Evolutionary conservation across 768 basidiomycete genomes (phyloP), one percentile per base, ranked within the genome.

Genomic region (Leccinum ochraceum): DNA sequence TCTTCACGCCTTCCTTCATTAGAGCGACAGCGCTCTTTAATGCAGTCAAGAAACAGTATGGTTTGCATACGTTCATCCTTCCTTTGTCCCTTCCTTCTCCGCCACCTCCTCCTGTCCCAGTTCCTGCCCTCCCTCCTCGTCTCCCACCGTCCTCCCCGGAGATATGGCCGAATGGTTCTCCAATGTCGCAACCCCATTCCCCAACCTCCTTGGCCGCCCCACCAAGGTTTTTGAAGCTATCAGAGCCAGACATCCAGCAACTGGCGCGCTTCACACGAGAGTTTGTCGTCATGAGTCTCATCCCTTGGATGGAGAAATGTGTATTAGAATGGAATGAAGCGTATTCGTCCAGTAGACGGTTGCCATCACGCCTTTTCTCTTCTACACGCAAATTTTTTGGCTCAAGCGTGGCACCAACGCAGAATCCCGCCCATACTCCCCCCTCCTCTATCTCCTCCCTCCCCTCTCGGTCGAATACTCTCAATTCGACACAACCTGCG

Each of bases 271-370:
- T 98, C 67, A 82, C 92, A 10, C 83, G 94, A 50, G 95, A 97
- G 73, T 89, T 98, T 66, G 80, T 93, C 4, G 86, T 88, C 11
- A 93, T 91, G 86, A 95, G 91, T 69, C 75, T 98, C 50, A 73
- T 98, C 3, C 95, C 95, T 1, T 98, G 92, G 92, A 95, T 98
- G 93, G 96, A 98, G 76, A 92, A 89, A 68, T 89, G 88, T 72
- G 90, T 95, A 6, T 66, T 93, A 51, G 92, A 96, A 63, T 96
- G 95, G 93, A 98, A 97, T 71, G 95, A 98, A 77, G 80, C 80
- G 80, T 90, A 88, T 73, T 84, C 85, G 4, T 89, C 89, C 7
- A 88, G 86, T 14, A 84, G 89, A 55, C 81, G 92, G 14, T 76
- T 94, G n/a, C 90, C 91, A 6, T 93, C 86, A 1, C 87, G 91